phyloP scores from a whole-genome alignment of 2,329 filamentous ascomycete genomes.

The Byssochlamys sp. region DNA sequence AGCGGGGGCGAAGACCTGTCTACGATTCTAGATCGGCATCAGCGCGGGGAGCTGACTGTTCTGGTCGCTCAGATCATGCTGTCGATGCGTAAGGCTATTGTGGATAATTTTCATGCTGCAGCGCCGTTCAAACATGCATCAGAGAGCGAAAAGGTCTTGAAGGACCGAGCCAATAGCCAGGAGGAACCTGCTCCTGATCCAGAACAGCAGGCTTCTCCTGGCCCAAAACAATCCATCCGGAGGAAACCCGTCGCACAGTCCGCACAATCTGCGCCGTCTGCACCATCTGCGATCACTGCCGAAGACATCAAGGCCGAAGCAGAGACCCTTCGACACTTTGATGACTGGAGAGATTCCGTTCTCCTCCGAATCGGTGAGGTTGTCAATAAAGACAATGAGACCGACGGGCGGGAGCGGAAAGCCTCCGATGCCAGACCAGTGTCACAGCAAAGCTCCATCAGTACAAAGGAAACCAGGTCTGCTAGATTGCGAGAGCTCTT shows the following conservation, averaged over 20 bases:
- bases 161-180: constrained; percentile 7
- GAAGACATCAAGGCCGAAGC: constrained; percentile 34
- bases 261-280: too few relatives aligned
- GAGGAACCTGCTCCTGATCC: background rate
- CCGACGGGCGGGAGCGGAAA: constrained; percentile 20
- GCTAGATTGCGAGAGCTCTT: constrained; percentile 36
- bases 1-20: constrained; percentile 31
- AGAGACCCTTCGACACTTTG: constrained; percentile 61
- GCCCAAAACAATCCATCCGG: too few relatives aligned
- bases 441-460: constrained; percentile 13
- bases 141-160: constrained; percentile 17
- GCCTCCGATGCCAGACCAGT: constrained; percentile 13
- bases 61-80: constrained; percentile 31
- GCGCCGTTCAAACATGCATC: constrained; percentile 5
- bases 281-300: background rate
- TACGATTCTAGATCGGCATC: constrained; percentile 31
- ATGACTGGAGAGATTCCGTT: constrained; percentile 68
- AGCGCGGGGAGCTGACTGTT: constrained; percentile 34
- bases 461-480: constrained; percentile 16
- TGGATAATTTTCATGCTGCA: constrained; percentile 28
- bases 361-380: constrained; percentile 63
- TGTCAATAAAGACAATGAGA: constrained; percentile 45
- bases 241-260: too few relatives aligned
- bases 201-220: too few relatives aligned
- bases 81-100: constrained; percentile 31